A percentile compares a stretch with the other conserved stretches of the same genome.
These are phyloP conservation scores for Auriscalpium vulgare DNA, from an alignment of 768 basidiomycete genomes.

Conservation along the genomic window DNA sequence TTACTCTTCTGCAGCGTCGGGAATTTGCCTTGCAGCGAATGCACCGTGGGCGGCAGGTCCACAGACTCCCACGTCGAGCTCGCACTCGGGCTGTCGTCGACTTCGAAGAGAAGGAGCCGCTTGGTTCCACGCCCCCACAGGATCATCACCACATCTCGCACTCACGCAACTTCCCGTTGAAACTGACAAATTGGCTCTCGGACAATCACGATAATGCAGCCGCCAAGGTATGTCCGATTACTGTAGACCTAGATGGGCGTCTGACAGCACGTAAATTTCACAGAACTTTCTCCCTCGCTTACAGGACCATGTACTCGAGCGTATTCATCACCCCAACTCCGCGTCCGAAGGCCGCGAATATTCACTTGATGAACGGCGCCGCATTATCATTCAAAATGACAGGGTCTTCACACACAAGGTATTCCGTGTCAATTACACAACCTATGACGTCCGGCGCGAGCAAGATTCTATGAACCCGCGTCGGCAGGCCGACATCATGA, in stretches of 20 bases:
- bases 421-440: constrained; percentile 17
- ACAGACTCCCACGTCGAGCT: background rate
- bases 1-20: constrained; percentile 17
- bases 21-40: constrained; percentile 2
- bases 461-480: constrained; percentile 17
- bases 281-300: constrained; percentile 16
- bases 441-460: constrained; percentile 14
- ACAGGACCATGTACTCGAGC: constrained; percentile 17
- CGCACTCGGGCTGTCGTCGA: background rate
- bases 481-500: constrained; percentile 15
- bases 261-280: too few relatives aligned
- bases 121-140: background rate
- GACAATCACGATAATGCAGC: background rate
- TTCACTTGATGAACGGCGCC: background rate
- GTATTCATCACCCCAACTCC: constrained; percentile 10
- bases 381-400: constrained; percentile 9
- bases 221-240: background rate
- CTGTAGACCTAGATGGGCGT: too few relatives aligned
- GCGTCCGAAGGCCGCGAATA: constrained; percentile 10
- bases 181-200: background rate
- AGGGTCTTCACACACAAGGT: constrained; percentile 16
- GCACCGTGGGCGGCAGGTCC: background rate
- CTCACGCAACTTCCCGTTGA: too few relatives aligned
- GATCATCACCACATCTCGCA: background rate
- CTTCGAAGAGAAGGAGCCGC: background rate